These are phyloP conservation scores for Lithospermum erythrorhizon DNA, from an alignment of 257 asterid genomes.

Conservation along the genomic window DNA sequence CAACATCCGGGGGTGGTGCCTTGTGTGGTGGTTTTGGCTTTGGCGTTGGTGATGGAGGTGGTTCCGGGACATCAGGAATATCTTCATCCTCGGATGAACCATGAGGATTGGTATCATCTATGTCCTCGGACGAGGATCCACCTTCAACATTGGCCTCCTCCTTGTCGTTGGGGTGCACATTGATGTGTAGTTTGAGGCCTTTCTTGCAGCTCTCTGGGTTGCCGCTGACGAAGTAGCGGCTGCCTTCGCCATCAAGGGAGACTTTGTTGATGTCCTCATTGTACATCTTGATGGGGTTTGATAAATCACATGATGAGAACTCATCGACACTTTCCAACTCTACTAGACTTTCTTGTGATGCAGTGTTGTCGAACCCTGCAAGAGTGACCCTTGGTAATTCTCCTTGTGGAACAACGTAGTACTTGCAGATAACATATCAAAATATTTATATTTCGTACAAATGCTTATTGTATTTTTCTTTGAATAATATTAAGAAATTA, in stretches of 20 bases:
- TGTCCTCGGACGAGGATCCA: not conserved
- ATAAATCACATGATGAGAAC: slow-evolving; percentile 38
- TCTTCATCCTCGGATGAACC: not conserved
- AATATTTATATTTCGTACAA: too few species aligned
- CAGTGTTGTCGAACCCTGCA: slow-evolving; percentile 40
- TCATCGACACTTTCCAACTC: slow-evolving; percentile 44
- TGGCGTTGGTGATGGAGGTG: not conserved
- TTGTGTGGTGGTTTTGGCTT: not conserved
- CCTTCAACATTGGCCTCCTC: not conserved
- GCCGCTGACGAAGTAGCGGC: slow-evolving; percentile 50
- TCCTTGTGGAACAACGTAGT: too few species aligned
- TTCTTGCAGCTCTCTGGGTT: slow-evolving; percentile 41
- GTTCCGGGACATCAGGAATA: too few species aligned
- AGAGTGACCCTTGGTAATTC: too few species aligned
- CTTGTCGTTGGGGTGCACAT: slow-evolving; percentile 21
- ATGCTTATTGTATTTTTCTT: too few species aligned
- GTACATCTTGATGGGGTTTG: slow-evolving; percentile 53
- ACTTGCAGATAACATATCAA: too few species aligned
- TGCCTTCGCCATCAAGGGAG: slow-evolving; percentile 42
- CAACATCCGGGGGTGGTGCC: not conserved
- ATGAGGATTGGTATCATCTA: not conserved
- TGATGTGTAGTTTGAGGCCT: slow-evolving; percentile 54
- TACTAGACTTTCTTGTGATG: slow-evolving; percentile 29
- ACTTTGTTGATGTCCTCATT: slow-evolving; percentile 25
- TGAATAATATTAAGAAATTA: too few species aligned